Base-by-base conservation (phyloP, 148 eudicot species). In the Vaccinium macrocarpon region DNA sequence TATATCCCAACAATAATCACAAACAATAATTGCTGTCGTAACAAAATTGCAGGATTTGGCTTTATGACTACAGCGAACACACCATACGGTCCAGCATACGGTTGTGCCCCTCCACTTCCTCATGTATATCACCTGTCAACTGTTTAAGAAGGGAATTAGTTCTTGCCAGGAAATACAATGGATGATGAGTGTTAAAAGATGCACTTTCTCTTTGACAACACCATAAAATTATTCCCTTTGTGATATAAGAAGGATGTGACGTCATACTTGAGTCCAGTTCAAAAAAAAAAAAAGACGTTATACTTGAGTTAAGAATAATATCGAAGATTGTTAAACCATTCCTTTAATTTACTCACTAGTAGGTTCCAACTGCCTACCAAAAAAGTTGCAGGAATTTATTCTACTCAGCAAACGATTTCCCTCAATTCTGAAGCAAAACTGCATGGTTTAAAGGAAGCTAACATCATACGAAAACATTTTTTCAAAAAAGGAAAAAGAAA, bases 51-150 rank as follows among this genome's bases (percentile, higher is more conserved):
- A 59, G 78, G 15, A 62, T 59, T 46, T 49, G 73, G 75, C n/a
- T 38, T 75, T 42, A 80, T n/a, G 48, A 81, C 13, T 83, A 76
- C 55, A 62, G 81, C 5, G 82, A 50, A 88, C 90, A 55, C 83
- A 94, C 98, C 99, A 96, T 96, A 84, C 88, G 85, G 84, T 96
- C 98, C 88, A 96, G 86, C 97, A 96, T 92, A 78, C 91, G 91
- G 84, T 96, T 96, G 85, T 96, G 98, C 86, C 88, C 83, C 71
- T 96, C 98, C 83, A 92, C 98, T 91, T 96, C 99, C 88, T 95
- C 99, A 77, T 94, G 91, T 86, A 96, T 86, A 87, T 92, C 98
- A 86, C 98, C 99, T 29, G 96, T 91, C 88, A 94, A 87, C 99
- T 96, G 95, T 89, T 29, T 82, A 83, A 29, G 50, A n/a, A 55